Evolutionary conservation across 2,329 filamentous ascomycete genomes (phyloP), one percentile per base, ranked within the genome.

Genomic region (Talaromyces atroroseus): DNA sequence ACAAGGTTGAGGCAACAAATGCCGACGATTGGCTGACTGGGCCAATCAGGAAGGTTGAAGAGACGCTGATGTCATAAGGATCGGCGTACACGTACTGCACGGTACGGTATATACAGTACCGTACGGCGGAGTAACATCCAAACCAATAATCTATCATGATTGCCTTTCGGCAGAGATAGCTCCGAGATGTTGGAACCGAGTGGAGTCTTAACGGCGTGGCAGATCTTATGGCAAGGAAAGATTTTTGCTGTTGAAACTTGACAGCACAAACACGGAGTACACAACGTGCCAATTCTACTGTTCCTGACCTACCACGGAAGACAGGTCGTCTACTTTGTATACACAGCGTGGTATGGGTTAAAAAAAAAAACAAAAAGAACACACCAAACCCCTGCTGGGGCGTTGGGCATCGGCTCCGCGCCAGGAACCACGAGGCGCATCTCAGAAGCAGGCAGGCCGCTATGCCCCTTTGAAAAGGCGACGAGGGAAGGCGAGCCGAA

Each of bases 191-290:
- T 49, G 52, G 52, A 32, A 36, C 52, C 52, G 45, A 18, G 52
- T 54, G 52, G 52, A 49, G 52, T 54, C 46, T n/a, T 48, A 54
- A 54, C 52, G 52, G 52, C 32, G 52, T 48, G 52, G 38, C 44
- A 54, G 52, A 42, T 48, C 44, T 18, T 10, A 34, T 12, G 7
- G 11, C 2, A 26, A 26, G 11, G 32, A 36, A 36, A 36, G 12
- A 10, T 36, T 16, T 36, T 36, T 16, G 32, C 11, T 8, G 42
- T 29, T 24, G 32, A 53, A 52, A 40, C 34, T 20, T 53, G 44
- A 23, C 34, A 14, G 50, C 45, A 26, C 40, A 16, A 5, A 6
- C 18, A 14, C 11, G 5, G 26, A 23, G 20, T n/a, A 21, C 8
- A n/a, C n/a, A n/a, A n/a, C n/a, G n/a, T n/a, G n/a, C n/a, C n/a